Evolutionary conservation across 169 alveolate species (phyloP).

Genomic region (Cytauxzoon felis): DNA sequence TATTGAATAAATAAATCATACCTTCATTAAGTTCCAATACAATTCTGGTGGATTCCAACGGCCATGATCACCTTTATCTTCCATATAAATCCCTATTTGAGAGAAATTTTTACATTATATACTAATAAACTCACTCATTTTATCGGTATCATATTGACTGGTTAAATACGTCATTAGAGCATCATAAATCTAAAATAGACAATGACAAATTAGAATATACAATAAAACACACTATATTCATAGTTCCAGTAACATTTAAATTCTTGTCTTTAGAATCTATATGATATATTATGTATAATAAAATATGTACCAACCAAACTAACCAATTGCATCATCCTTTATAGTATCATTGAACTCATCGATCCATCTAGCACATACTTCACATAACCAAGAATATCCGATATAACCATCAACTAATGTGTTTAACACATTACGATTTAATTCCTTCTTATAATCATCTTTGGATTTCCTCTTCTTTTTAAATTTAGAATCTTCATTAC

Average conservation of each 20-base stretch:
- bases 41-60: constrained; percentile 85
- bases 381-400: constrained; percentile 75
- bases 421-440: constrained; percentile 66
- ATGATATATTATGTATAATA: neutral
- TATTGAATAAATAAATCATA: neutral
- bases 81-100: constrained; percentile 75
- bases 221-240: neutral
- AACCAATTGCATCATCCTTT: neutral
- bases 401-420: constrained; percentile 72
- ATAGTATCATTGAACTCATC: constrained; percentile 24
- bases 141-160: constrained; percentile 76
- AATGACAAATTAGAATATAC: neutral
- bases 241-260: neutral
- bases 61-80: constrained; percentile 75
- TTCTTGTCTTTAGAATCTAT: constrained; percentile 3
- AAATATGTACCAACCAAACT: constrained; percentile 3
- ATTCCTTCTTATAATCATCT: constrained; percentile 60
- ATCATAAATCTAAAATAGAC: constrained; percentile 44
- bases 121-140: constrained; percentile 47
- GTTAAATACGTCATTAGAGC: constrained; percentile 73
- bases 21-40: constrained; percentile 79
- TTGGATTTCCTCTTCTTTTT: neutral
- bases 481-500: neutral
- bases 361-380: constrained; percentile 65
- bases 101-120: neutral